Evolutionary conservation across 192 early-diverging fungal species (phyloP).

Genomic region (Umbelopsis vinacea): DNA sequence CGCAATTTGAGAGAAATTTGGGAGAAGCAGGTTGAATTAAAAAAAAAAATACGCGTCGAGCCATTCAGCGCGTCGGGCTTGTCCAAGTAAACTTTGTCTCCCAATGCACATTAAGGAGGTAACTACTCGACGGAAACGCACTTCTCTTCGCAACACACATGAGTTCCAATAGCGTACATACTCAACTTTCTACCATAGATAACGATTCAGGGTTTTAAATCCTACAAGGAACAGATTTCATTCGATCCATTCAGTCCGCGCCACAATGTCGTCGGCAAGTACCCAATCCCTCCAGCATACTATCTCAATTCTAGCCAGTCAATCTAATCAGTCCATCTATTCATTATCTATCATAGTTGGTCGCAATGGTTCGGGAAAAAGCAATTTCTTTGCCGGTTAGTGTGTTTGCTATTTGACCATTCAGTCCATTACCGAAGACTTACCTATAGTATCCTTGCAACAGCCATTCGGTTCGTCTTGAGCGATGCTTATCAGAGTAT

Average conservation of each 20-base stretch:
- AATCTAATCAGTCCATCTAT: background rate
- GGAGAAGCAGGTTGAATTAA: too few species aligned
- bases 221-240: slow-evolving; percentile 95
- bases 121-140: background rate
- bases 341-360: slow-evolving; percentile 63
- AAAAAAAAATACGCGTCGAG: background rate
- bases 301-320: background rate
- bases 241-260: slow-evolving; percentile 90
- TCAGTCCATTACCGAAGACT: background rate
- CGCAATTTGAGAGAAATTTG: too few species aligned
- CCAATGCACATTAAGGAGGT: slow-evolving; percentile 23
- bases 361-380: slow-evolving; percentile 96
- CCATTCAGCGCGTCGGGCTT: background rate
- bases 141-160: background rate
- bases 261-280: slow-evolving; percentile 94
- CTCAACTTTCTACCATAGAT: slow-evolving; percentile 57
- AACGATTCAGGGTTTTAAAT: slow-evolving; percentile 98
- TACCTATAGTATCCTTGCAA: background rate
- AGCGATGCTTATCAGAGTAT: slow-evolving; percentile 95
- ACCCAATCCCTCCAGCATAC: background rate
- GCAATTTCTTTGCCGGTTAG: slow-evolving; percentile 95
- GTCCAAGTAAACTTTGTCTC: background rate
- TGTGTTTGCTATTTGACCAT: background rate
- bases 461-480: slow-evolving; percentile 94
- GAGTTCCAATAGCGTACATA: too few species aligned